Base-by-base conservation (phyloP, 2,329 filamentous ascomycete genomes). In the Fonsecaea monophora region DNA sequence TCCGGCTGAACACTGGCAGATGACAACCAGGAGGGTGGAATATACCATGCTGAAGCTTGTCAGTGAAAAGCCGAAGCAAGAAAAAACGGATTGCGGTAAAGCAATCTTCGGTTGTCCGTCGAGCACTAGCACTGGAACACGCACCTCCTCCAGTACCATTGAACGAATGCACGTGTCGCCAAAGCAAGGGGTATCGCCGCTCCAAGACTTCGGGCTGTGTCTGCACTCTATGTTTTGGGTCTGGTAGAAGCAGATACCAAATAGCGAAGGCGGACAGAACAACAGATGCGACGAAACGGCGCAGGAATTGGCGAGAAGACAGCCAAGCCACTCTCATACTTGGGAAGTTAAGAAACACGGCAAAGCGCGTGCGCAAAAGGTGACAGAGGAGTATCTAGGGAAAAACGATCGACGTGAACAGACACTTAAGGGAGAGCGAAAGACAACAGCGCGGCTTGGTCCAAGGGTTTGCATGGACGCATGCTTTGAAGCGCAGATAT, bases 121-220 rank as follows among this genome's bases (percentile, higher is more conserved):
- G 45, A 50, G 9, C 6, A 18, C 45, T 50, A 25, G 42, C 10
- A 50, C 18, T 4, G 21, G 21, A 9, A 35, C 9, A 65, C 59
- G 30, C 55, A 68, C 66, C 63, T 53, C 66, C 66, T 54, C 66
- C 66, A 32, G 54, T 65, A 42, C 66, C 66, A 53, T 68, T 68
- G 62, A 66, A 68, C 25, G 25, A 50, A 56, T 68, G 66, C 53
- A 68, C 66, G 48, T 68, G 66, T 21, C 55, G 59, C 54, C 53
- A 68, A 50, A 68, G 60, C 30, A 68, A 60, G 38, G 66, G 66
- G 38, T 65, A 66, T 55, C 42, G 59, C 34, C 60, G 53, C 48
- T 60, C 58, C 35, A 25, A 25, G 25, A 25, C 25, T 25, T 25
- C 25, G 25, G 25, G 25, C 25, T 25, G 25, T 25, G 3, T 25